phyloP scores from a whole-genome alignment of 768 basidiomycete genomes.

The Ramaria sp. region DNA sequence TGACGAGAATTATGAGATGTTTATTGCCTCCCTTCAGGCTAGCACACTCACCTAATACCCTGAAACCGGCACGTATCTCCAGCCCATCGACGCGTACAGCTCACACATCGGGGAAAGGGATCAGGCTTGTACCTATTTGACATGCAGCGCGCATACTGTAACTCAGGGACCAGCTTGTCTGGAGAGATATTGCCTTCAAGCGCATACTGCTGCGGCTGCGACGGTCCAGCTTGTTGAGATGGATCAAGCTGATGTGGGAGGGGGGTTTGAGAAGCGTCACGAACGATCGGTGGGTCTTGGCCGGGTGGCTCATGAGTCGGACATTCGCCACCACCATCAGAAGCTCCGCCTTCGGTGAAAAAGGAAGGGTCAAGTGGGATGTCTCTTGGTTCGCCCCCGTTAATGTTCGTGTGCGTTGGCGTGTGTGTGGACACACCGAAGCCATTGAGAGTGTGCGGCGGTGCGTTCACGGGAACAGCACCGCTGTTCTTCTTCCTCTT shows the following conservation, averaged over 20 bases:
- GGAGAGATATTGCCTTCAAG: not conserved
- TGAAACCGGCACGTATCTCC: constrained; percentile 84
- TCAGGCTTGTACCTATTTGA: constrained; percentile 66
- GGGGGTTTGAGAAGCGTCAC: not conserved
- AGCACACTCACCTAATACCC: constrained; percentile 39
- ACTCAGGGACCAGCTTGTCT: constrained; percentile 40
- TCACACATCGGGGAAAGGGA: constrained; percentile 69
- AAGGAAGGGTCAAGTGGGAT: constrained; percentile 4
- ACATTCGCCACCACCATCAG: not conserved
- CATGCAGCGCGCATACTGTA: constrained; percentile 78
- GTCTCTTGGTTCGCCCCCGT: not conserved
- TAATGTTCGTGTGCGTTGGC: not conserved
- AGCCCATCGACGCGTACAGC: constrained; percentile 79
- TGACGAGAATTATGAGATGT: not conserved
- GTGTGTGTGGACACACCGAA: not conserved
- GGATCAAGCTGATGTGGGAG: constrained; percentile 14
- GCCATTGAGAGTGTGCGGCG: not conserved
- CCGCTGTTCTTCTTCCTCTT: constrained; percentile 3
- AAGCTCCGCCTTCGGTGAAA: not conserved
- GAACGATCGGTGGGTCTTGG: not conserved
- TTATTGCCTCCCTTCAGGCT: not conserved
- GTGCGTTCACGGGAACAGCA: not conserved
- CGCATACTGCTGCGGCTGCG: not conserved
- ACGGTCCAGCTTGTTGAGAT: constrained; percentile 16
- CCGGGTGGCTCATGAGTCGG: not conserved